Base-by-base conservation (phyloP, 2,329 filamentous ascomycete species). In the Phoma sp. region DNA sequence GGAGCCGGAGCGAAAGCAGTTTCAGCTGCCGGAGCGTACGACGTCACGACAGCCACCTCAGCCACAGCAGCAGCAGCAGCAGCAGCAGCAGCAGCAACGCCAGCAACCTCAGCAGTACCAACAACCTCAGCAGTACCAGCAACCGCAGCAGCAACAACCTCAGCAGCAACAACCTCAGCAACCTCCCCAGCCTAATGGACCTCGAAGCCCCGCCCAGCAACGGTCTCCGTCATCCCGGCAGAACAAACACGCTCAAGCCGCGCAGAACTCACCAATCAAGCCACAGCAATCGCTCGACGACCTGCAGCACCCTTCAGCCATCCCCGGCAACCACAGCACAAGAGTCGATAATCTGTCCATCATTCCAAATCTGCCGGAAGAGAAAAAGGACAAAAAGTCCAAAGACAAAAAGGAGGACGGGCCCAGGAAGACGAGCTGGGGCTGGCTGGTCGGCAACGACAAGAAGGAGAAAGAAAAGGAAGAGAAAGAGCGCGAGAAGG, bases 301-400 rank as follows among this genome's bases (percentile, higher is more conserved):
- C 25, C 83, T 90, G 60, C 84, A 84, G 25, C 82, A 84, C 55
- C 85, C 89, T 3, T 86, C 90, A n/a, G 80, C 86, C 23, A 76
- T 93, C 2, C 87, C 89, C 18, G 89, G 89, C 11, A 87, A 86
- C 43, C 85, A 81, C 51, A 87, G 84, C 7, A 66, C 65, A 12
- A 84, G 90, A 38, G 93, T 91, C 1, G 92, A 95, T 73, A 86
- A 83, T 42, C 78, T 96, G 12, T 92, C 91, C 0, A 89, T 92
- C 62, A 92, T 95, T 45, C 91, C 92, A 0, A 93, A 88, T 0
- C 79, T 90, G 37, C 46, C 79, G 2, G 90, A 74, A 15, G 90
- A 95, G 47, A 89, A 86, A 73, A 91, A 89, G 65, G 90, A 93
- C n/a, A 87, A 86, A 71, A 91, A 88, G 60, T 73, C 75, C 15